A percentile compares a stretch with the other conserved stretches of the same genome.
Conservation (phyloP, 208 protist genomes). For the Trypanosoma vivax region DNA sequence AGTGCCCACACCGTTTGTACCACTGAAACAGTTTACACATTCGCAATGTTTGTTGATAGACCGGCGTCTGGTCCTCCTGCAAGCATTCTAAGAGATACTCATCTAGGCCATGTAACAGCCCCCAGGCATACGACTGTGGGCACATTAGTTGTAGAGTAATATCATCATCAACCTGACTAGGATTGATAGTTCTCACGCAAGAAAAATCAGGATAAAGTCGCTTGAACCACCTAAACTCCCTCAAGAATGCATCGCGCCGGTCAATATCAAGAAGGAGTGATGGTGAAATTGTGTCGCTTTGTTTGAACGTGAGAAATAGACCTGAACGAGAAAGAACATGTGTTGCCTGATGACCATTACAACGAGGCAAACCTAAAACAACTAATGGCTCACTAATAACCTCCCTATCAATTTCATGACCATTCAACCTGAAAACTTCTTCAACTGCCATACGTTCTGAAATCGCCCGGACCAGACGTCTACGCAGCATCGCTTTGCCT, state of each 20-base stretch:
- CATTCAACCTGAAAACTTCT: conserved; percentile 70
- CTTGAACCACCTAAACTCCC: conserved; percentile 47
- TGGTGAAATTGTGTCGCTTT: conserved; percentile 72
- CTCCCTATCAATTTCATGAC: conserved; percentile 63
- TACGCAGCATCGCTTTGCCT: conserved; percentile 54
- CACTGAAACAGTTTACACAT: conserved; percentile 80
- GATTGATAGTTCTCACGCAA: conserved; percentile 52
- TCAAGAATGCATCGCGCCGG: conserved; percentile 42
- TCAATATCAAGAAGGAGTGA: conserved; percentile 64
- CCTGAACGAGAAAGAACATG: conserved; percentile 80
- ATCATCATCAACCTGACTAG: conserved; percentile 80
- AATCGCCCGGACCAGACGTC: conserved; percentile 58
- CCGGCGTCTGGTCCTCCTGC: conserved; percentile 71
- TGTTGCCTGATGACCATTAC: conserved; percentile 80
- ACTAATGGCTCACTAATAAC: conserved; percentile 53
- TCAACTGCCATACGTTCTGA: conserved; percentile 76
- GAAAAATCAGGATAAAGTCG: conserved; percentile 61
- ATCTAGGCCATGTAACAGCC: conserved; percentile 84
- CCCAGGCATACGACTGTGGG: conserved; percentile 83
- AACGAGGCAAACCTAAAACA: conserved; percentile 81
- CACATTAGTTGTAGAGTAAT: conserved; percentile 79
- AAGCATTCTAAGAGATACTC: conserved; percentile 83
- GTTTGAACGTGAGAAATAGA: conserved; percentile 63
- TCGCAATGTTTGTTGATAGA: conserved; percentile 67
- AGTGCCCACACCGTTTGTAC: conserved; percentile 82